Base-by-base conservation (phyloP, 192 early-diverging fungal genomes). In the Coemansia brasiliensis region DNA sequence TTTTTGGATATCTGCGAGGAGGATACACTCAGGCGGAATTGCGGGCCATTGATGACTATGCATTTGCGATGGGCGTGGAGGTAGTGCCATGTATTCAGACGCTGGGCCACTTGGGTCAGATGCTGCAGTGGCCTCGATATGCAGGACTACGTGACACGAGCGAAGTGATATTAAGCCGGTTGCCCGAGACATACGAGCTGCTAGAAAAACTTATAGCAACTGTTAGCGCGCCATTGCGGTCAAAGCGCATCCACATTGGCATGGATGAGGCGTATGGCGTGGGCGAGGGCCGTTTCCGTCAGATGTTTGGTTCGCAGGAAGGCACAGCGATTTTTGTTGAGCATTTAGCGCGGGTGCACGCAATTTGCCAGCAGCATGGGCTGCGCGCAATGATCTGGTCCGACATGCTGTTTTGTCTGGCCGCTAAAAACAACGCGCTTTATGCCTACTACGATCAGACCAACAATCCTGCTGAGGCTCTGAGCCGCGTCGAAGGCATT, bases 21-120 rank as follows among this genome's bases (percentile, higher is more conserved):
- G 83, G 82, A 26, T 94, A 89, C 63, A 82, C 93, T 15, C 73
- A 82, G 50, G 82, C 81, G n/a, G 91, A 94, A 57, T 79, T 92
- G 12, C 61, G 74, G 0, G 60, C 62, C 17, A 87, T 94, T 40
- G 93, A 94, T 55, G 84, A 92, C 55, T 92, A 92, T 53, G 92
- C 92, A 1, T 77, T 61, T 68, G 50, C 35, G 39, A 80, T 87
- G 59, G 92, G 92, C 10, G 88, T 94, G 29, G 92, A 94, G 63
- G 86, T 93, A 4, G 85, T 94, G 18, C 84, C 93, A 15, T 94
- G 92, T 59, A 94, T 94, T 38, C 93, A 94, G 72, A 94, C 91
- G 9, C 68, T 94, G 55, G 93, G 93, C 4, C 93, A 94, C 61
- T 60, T 94, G 54, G 93, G 93, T 1, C 93, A 94, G 64, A 84